Evolutionary conservation across 352 stramenopile species (phyloP).

Genomic region (Globisporangium carolinianum): DNA sequence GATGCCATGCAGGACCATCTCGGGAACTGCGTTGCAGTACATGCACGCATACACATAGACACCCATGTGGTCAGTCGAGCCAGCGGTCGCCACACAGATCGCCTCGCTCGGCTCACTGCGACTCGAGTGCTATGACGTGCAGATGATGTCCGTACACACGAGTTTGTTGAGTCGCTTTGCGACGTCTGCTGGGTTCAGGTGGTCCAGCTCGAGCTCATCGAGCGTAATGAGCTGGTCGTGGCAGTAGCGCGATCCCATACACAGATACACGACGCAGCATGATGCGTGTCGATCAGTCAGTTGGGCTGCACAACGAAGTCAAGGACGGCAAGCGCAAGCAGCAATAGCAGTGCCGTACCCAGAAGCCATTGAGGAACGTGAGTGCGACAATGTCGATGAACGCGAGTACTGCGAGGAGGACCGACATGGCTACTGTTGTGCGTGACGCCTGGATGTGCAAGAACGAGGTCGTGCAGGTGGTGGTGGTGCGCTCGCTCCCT

Average conservation of each 20-base stretch:
- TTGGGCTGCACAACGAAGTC: neutral
- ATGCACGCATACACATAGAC: neutral
- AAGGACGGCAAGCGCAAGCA: neutral
- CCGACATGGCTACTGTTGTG: constrained; percentile 33
- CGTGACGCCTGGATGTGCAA: neutral
- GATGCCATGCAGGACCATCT: constrained; percentile 77
- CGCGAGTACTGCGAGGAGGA: constrained; percentile 69
- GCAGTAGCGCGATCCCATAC: constrained; percentile 2
- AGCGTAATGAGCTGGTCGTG: constrained; percentile 64
- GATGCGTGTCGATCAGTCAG: neutral
- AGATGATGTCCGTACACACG: constrained; percentile 35
- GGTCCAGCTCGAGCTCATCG: constrained; percentile 81
- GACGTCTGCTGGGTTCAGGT: constrained; percentile 83
- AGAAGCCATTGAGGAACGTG: constrained; percentile 86
- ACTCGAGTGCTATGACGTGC: too few species aligned
- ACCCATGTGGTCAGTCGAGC: neutral
- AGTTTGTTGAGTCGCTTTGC: constrained; percentile 80
- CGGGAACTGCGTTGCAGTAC: constrained; percentile 32
- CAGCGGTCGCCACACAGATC: too few species aligned
- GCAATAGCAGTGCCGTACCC: constrained; percentile 31
- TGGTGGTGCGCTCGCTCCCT: neutral
- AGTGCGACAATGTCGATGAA: constrained; percentile 82
- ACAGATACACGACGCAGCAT: neutral
- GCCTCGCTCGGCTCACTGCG: too few species aligned
- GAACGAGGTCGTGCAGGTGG: neutral